Evolutionary conservation across 495 filamentous ascomycete species (phyloP).

Genomic region (Talaromyces proteolyticus): DNA sequence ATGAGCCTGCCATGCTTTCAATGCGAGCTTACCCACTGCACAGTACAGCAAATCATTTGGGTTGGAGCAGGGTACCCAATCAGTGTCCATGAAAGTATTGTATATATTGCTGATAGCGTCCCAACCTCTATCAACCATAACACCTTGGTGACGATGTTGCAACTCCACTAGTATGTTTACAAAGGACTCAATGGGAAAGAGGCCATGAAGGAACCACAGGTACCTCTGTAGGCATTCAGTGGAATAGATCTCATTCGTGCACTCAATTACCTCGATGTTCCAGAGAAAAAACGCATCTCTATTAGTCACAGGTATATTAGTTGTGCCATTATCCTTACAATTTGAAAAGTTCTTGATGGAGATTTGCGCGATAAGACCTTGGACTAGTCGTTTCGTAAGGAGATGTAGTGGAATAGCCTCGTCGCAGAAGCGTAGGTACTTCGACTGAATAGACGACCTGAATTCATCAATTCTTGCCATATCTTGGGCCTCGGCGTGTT

Average conservation of each 20-base stretch:
- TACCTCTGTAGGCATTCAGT: neutral
- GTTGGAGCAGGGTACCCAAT: neutral
- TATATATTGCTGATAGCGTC: slow-evolving; percentile 58
- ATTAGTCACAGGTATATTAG: slow-evolving; percentile 51
- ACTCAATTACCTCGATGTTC: slow-evolving; percentile 67
- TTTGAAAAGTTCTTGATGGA: slow-evolving; percentile 10
- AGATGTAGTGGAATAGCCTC: slow-evolving; percentile 54
- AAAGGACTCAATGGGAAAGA: slow-evolving; percentile 40
- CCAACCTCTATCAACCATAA: slow-evolving; percentile 78
- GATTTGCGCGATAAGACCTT: neutral
- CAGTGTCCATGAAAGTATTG: slow-evolving; percentile 1
- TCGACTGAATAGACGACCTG: slow-evolving; percentile 3
- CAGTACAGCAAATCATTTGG: neutral
- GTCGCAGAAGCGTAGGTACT: slow-evolving; percentile 53
- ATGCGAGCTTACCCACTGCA: neutral
- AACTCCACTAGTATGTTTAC: slow-evolving; percentile 67
- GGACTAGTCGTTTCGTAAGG: slow-evolving; percentile 20
- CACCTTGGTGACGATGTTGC: slow-evolving; percentile 59
- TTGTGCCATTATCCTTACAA: slow-evolving; percentile 56
- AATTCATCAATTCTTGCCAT: slow-evolving; percentile 55
- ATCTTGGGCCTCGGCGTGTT: slow-evolving; percentile 38
- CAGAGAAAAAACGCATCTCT: neutral
- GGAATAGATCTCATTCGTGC: neutral
- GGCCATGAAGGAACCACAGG: neutral
- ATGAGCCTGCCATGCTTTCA: neutral